Conservation (phyloP, 768 basidiomycete genomes). For the Lactarius sanguifluus region DNA sequence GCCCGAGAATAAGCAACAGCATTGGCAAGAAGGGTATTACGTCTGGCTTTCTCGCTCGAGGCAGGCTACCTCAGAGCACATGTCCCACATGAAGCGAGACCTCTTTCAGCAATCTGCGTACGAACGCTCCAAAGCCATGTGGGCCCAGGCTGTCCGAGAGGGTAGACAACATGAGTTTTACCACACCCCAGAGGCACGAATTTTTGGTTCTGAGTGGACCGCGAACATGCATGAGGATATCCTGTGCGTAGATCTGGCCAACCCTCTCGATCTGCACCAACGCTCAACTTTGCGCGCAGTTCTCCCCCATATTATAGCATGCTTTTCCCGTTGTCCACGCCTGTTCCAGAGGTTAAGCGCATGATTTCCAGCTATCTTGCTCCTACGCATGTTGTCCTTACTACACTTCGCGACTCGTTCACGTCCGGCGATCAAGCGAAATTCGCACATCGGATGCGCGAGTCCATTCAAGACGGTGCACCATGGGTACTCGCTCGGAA, state of each 20-base stretch:
- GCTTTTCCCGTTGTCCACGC: slow-evolving; percentile 58
- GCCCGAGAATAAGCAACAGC: slow-evolving; percentile 43
- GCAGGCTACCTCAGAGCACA: slow-evolving; percentile 53
- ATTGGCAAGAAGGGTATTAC: slow-evolving; percentile 78
- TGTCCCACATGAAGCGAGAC: slow-evolving; percentile 58
- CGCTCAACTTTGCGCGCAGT: slow-evolving; percentile 13
- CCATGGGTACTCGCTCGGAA: slow-evolving; percentile 49
- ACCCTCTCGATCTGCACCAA: not conserved
- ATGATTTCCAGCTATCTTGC: slow-evolving; percentile 55
- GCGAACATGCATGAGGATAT: slow-evolving; percentile 26
- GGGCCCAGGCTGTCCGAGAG: slow-evolving; percentile 55
- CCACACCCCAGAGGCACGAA: slow-evolving; percentile 21
- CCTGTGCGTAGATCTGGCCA: slow-evolving; percentile 21
- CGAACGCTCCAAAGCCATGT: slow-evolving; percentile 42
- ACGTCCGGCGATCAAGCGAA: slow-evolving; percentile 56
- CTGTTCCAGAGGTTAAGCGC: slow-evolving; percentile 52
- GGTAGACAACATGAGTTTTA: slow-evolving; percentile 36
- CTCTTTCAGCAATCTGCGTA: slow-evolving; percentile 51
- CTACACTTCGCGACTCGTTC: slow-evolving; percentile 53
- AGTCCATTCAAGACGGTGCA: slow-evolving; percentile 62
- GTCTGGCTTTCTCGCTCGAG: slow-evolving; percentile 62
- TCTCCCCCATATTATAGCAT: slow-evolving; percentile 41
- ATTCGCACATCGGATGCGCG: slow-evolving; percentile 58
- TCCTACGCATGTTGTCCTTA: slow-evolving; percentile 54
- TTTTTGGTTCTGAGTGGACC: slow-evolving; percentile 25